Base-by-base conservation (phyloP, 176 grass and related monocot genomes). In the Carex cristatella region DNA sequence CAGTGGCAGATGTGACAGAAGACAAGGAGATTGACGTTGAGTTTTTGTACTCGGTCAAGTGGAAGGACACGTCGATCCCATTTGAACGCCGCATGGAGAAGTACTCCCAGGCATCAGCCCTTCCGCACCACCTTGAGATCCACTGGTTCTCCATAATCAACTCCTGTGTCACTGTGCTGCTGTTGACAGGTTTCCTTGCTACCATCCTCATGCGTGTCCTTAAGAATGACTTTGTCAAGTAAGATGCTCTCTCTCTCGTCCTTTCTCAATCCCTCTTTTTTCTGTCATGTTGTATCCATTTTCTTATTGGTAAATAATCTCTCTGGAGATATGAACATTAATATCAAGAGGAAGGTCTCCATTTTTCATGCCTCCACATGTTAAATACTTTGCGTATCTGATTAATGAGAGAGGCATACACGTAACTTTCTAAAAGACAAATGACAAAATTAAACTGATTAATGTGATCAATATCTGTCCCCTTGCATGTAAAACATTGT, bases 121-220 rank as follows among this genome's bases (percentile, higher is more conserved):
- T 97, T 87, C 95, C 95, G 18, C 95, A 97, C 59, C 95, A 97
- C 81, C 90, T 97, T 16, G 95, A 97, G 88, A 97, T 97, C 63
- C 95, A 97, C 72, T 97, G 95, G 95, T 97, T 97, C 87, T 97
- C 95, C 48, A 97, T 97, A 69, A 90, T 97, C 64, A 97, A 97
- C 68, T 94, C 92, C 38, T 97, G 95, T 80, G 95, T 97, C 10
- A 97, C 94, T 0, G 94, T 94, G 14, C 86, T 97, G 65, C 92
- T 97, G 42, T 76, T 97, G 53, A 97, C 95, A 30, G 95, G 95
- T 33, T 97, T 97, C 60, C 73, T 97, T 35, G 95, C 95, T 54
- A 97, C 95, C 72, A 97, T 94, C 71, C 86, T 94, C 67, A 94
- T 97, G 95, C 90, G 92, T 55, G 92, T 93, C 57, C 90, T 98